Conservation (phyloP, 495 filamentous ascomycete genomes). For the Talaromyces stipitatus region DNA sequence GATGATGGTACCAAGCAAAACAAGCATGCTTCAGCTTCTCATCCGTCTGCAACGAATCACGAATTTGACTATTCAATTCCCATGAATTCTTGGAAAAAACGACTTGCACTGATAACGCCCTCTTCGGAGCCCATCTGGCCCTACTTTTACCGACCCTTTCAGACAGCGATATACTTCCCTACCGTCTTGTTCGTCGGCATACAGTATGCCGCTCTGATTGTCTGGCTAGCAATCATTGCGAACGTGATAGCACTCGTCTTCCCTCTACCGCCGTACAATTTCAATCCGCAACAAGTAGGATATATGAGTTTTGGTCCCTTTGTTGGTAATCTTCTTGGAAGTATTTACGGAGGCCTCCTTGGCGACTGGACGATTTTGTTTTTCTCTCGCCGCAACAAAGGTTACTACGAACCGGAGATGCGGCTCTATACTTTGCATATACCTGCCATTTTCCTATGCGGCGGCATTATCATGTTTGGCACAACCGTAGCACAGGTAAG, state of each 20-base stretch:
- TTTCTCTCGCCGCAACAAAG: constrained; percentile 29
- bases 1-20: not conserved
- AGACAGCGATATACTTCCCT: constrained; percentile 24
- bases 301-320: constrained; percentile 31
- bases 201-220: constrained; percentile 29
- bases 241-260: constrained; percentile 25
- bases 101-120: constrained; percentile 18
- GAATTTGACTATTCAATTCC: constrained; percentile 21
- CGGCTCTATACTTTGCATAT: constrained; percentile 30
- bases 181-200: constrained; percentile 32
- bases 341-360: constrained; percentile 27
- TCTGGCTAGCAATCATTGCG: constrained; percentile 27
- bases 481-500: constrained; percentile 20
- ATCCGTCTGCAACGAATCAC: constrained; percentile 5
- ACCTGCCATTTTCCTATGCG: constrained; percentile 9
- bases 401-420: constrained; percentile 38
- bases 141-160: constrained; percentile 26
- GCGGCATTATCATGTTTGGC: constrained; percentile 32
- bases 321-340: constrained; percentile 32
- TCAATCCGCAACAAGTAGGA: constrained; percentile 32
- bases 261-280: constrained; percentile 32
- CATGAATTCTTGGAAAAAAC: constrained; percentile 16
- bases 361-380: constrained; percentile 32
- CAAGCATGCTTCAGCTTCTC: constrained; percentile 1
- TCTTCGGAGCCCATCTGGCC: constrained; percentile 27